Evolutionary conservation across 2,329 filamentous ascomycete species (phyloP), one percentile per base, ranked within the genome.

Genomic region (Grosmannia serpens): DNA sequence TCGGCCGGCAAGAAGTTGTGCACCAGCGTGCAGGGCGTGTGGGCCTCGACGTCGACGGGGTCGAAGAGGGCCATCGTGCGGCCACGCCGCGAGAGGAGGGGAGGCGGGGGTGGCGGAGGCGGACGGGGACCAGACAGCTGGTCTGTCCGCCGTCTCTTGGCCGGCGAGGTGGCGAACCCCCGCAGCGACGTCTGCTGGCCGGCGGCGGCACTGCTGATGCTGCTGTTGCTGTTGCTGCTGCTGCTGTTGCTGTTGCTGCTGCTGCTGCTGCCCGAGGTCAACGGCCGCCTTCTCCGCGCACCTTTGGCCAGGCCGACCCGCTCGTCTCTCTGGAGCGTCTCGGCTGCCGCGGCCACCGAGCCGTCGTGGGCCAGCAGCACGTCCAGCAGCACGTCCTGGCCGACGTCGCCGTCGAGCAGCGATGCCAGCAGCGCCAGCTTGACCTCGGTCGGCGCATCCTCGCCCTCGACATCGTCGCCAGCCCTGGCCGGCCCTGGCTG

Each of bases 1-100:
- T 85, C 76, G 0, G 77, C 33, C 0, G 89, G 84, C 0, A 99
- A 76, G 65, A 97, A 96, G 67, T 96, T 94, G 71, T 95, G 91
- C 58, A 96, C 84, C 63, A 97, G 88, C 13, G 89, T 91, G 72
- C 91, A 96, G 1, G 94, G 91, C 0, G 92, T 96, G 67, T 95
- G 82, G 27, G 82, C 78, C 54, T 89, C 87, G 52, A 97, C 83
- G 65, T 96, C 91, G 46, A 83, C 77, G 0, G 91, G 88, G 49
- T 88, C 84, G 70, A 88, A 97, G 0, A 97, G 76, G 67, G 92
- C 88, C 2, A 97, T 72, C 0, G 92, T 96, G 64, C 84, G 83
- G 15, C 91, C 92, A 68, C 87, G 95, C 66, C 82, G 87, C 0
- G 87, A 85, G 60, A 88, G 72, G 22, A 26, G n/a, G 1, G 11